phyloP scores from a whole-genome alignment of 768 basidiomycete species.

The Coprinopsis cinerea region DNA sequence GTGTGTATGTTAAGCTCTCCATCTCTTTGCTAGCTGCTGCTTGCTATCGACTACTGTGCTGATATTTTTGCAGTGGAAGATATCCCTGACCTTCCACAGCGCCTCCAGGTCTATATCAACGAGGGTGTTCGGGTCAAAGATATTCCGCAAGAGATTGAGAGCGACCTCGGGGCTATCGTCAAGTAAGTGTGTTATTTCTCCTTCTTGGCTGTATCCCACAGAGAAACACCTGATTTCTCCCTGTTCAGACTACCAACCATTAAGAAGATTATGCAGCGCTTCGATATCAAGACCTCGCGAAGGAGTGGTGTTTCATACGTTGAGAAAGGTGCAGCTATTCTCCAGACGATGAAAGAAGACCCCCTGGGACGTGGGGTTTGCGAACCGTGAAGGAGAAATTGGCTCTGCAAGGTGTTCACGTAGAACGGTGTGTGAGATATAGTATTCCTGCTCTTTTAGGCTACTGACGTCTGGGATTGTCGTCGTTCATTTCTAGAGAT shows the following conservation, averaged over 20 bases:
- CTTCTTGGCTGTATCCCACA: no score
- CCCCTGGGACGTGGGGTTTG: conserved; percentile 10
- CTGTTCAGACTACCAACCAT: conserved; percentile 6
- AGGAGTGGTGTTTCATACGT: conserved; percentile 2
- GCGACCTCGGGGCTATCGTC: not conserved
- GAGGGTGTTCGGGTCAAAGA: conserved; percentile 5
- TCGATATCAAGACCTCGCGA: conserved; percentile 7
- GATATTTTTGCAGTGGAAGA: conserved; percentile 1
- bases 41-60: not conserved
- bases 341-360: conserved; percentile 12
- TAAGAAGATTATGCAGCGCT: conserved; percentile 7
- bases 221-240: not conserved
- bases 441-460: not conserved
- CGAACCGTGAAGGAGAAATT: conserved; percentile 15
- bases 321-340: conserved; percentile 9
- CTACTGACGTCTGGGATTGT: not conserved
- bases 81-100: conserved; percentile 6
- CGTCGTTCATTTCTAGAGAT: conserved; percentile 8
- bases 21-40: not conserved
- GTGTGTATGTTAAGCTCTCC: no score
- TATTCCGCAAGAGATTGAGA: not conserved
- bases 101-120: conserved; percentile 12
- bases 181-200: no score
- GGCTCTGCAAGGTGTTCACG: conserved; percentile 10
- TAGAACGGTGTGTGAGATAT: conserved; percentile 8